Evolutionary conservation across 768 basidiomycete species (phyloP).

Genomic region (Boletus subparvulus): DNA sequence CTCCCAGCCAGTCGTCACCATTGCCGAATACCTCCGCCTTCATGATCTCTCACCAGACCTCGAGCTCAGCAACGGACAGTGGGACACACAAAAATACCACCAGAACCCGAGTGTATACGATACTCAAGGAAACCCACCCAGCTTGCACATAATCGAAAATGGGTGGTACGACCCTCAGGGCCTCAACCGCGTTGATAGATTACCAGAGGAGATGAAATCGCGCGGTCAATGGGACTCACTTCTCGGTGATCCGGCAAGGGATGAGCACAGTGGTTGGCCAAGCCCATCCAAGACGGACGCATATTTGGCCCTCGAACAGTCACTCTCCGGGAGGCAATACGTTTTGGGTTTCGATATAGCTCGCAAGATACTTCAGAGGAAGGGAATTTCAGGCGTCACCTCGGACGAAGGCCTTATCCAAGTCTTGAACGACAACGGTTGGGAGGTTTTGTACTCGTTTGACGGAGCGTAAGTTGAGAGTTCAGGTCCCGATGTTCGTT

Average conservation of each 20-base stretch:
- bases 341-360: conserved; percentile 24
- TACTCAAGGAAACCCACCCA: conserved; percentile 20
- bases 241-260: conserved; percentile 13
- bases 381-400: conserved; percentile 13
- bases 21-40: conserved; percentile 43
- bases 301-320: conserved; percentile 21
- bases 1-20: conserved; percentile 40
- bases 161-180: conserved; percentile 39
- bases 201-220: conserved; percentile 32
- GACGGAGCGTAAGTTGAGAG: conserved; percentile 37
- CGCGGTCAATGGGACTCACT: conserved; percentile 33
- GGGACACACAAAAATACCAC: conserved; percentile 38
- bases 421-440: conserved; percentile 34
- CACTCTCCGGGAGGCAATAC: conserved; percentile 19
- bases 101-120: conserved; percentile 29
- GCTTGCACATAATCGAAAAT: conserved; percentile 38
- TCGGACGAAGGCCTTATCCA: conserved; percentile 33
- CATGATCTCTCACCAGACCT: conserved; percentile 35
- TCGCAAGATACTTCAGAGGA: conserved; percentile 16
- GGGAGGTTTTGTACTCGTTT: conserved; percentile 38
- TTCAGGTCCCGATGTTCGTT: not conserved
- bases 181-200: conserved; percentile 38
- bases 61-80: conserved; percentile 40
- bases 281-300: conserved; percentile 15
- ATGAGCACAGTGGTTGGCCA: conserved; percentile 25